Conservation (phyloP, 2,329 filamentous ascomycete genomes). For the Emmonsiellopsis sp. region DNA sequence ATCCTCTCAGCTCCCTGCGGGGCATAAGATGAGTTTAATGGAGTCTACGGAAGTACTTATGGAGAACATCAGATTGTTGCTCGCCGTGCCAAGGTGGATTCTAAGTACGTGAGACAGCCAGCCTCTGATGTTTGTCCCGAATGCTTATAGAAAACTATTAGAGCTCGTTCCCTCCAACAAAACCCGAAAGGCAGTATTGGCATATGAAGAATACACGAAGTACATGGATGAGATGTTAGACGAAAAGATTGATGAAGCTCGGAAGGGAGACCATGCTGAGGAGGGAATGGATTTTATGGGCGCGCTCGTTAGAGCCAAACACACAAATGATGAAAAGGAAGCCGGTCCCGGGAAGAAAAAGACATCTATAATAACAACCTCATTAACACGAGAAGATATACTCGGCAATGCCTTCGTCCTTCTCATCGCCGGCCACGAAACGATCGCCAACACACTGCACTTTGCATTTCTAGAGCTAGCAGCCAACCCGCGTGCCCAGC, state of each 20-base stretch:
- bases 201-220: slow-evolving; percentile 54
- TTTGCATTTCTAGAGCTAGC: slow-evolving; percentile 62
- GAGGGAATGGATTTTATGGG: neutral
- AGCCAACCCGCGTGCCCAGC: slow-evolving; percentile 54
- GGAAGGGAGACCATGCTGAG: neutral
- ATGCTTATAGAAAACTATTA: slow-evolving; percentile 14
- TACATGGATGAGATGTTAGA: slow-evolving; percentile 64
- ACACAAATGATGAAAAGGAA: neutral
- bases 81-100: neutral
- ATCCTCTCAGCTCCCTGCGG: neutral
- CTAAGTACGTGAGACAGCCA: neutral
- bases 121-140: neutral
- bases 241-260: slow-evolving; percentile 43
- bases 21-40: neutral
- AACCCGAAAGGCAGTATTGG: slow-evolving; percentile 44
- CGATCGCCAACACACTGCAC: slow-evolving; percentile 66
- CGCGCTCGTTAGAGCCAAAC: neutral
- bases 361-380: neutral
- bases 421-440: slow-evolving; percentile 69
- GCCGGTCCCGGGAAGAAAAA: neutral
- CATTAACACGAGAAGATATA: slow-evolving; percentile 2
- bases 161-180: slow-evolving; percentile 43
- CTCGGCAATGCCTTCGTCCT: slow-evolving; percentile 38
- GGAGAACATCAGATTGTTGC: neutral
- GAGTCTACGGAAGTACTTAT: neutral